Evolutionary conservation across 441 rosid species (phyloP), one percentile per base, ranked within the genome.

Genomic region (Geranium incanum): DNA sequence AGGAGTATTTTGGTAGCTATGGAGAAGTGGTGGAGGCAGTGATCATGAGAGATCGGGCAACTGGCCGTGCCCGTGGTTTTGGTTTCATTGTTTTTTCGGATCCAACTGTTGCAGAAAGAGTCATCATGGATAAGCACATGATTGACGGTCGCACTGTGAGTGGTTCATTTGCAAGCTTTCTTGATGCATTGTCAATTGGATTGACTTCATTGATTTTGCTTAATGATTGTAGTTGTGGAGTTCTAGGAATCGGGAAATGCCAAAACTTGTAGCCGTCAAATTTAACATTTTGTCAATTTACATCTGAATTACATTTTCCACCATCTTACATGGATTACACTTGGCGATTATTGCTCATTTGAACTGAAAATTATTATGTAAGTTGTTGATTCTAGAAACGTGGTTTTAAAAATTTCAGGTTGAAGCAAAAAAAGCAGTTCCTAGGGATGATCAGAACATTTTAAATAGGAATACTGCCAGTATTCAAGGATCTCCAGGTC

Each of bases 381-480:
- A 41, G 71, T 70, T 52, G 55, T 62, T 62, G 28, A 72, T 62
- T 80, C 66, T 64, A 72, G 67, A 72, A 74, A 8, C 16, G 65
- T 57, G 67, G 11, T 78, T 74, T 21, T 67, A 8, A 55, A 9
- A 73, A 80, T 68, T 75, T 74, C 84, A 88, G 93, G 93, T 88
- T 7, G 93, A 88, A 78, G 93, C 93, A 15, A 88, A 88, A 83
- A 88, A 85, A 79, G 93, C 93, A 39, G 93, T 88, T 16, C 90
- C 90, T 23, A 65, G 93, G 33, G 33, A 28, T 28, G 33, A 28
- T 28, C 33, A 28, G 33, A 28, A 28, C 33, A 28, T 28, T 71
- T 68, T 85, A 18, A 88, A 78, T 70, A 79, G 88, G 38, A 83
- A 69, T 62, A 73, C 81, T 1, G 68, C 79, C 72, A 75, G 75